Conservation (phyloP, 352 stramenopile genomes). For the Thraustotheca clavata region DNA sequence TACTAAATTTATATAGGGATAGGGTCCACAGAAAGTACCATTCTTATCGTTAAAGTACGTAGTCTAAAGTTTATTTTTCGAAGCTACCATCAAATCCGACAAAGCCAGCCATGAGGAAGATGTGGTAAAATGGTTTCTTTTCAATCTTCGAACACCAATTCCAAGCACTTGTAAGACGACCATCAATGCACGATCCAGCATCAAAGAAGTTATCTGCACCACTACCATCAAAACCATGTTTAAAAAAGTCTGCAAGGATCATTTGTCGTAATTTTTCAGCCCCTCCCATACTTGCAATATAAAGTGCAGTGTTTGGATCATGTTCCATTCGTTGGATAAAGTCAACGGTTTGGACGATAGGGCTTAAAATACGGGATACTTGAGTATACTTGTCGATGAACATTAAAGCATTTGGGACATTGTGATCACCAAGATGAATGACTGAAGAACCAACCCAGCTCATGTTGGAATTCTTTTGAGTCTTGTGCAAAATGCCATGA, state of each 20-base stretch:
- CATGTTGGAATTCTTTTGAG: conserved; percentile 31
- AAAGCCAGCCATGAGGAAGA: conserved; percentile 89
- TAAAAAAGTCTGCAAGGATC: conserved; percentile 90
- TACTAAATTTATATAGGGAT: background rate
- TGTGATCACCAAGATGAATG: conserved; percentile 91
- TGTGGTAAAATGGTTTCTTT: conserved; percentile 88
- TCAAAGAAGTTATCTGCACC: conserved; percentile 85
- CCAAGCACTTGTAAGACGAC: conserved; percentile 86
- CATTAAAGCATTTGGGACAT: conserved; percentile 92
- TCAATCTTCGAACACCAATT: conserved; percentile 89
- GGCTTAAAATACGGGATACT: conserved; percentile 59
- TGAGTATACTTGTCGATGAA: conserved; percentile 97
- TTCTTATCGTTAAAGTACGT: conserved; percentile 24
- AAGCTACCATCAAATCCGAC: conserved; percentile 91
- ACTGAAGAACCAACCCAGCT: conserved; percentile 84
- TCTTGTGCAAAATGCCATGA: conserved; percentile 41
- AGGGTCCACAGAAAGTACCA: conserved; percentile 3
- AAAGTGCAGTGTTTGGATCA: no score
- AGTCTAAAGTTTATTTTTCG: conserved; percentile 52
- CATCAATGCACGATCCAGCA: conserved; percentile 85
- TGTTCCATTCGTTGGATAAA: conserved; percentile 36
- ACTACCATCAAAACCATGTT: conserved; percentile 89
- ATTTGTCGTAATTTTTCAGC: conserved; percentile 58
- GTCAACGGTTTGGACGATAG: conserved; percentile 48
- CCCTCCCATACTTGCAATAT: conserved; percentile 58